Percentiles rank a stretch among this genome's conserved stretches.
These are phyloP conservation scores for Podila minutissima DNA, from an alignment of 192 early-diverging fungal genomes.

Conservation along the genomic window DNA sequence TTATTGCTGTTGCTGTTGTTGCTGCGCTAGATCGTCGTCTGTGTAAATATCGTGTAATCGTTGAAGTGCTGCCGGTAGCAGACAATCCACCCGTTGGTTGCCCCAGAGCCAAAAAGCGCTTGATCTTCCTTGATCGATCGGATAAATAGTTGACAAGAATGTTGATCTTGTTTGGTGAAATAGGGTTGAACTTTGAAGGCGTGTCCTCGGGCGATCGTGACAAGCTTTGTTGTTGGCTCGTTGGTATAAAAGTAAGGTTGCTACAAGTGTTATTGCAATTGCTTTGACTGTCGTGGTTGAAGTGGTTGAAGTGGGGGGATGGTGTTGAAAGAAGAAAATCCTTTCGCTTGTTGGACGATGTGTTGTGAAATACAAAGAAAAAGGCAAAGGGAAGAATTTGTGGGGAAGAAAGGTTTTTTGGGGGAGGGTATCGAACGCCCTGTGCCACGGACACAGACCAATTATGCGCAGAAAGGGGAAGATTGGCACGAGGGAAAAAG, in stretches of 20 bases:
- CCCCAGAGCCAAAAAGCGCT: background rate
- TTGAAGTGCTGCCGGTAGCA: background rate
- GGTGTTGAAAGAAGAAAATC: background rate
- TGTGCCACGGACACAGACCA: constrained; percentile 24
- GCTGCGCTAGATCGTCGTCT: background rate
- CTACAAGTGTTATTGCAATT: no score
- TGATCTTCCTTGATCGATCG: no score
- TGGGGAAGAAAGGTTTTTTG: constrained; percentile 21
- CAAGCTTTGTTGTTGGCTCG: no score
- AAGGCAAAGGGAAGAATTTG: background rate
- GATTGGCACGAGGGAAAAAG: background rate
- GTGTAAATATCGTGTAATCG: background rate
- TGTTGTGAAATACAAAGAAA: background rate
- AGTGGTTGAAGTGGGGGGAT: background rate
- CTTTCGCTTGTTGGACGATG: background rate
- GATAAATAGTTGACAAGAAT: no score
- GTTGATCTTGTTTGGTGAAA: no score
- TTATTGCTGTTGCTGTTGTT: background rate
- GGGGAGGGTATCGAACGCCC: background rate
- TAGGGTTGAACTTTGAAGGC: no score
- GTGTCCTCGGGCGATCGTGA: no score
- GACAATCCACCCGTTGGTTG: background rate
- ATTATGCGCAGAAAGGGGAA: background rate
- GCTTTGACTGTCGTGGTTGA: no score
- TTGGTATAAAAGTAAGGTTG: no score